Evolutionary conservation across 257 asterid genomes (phyloP).

Genomic region (Verbena officinalis): DNA sequence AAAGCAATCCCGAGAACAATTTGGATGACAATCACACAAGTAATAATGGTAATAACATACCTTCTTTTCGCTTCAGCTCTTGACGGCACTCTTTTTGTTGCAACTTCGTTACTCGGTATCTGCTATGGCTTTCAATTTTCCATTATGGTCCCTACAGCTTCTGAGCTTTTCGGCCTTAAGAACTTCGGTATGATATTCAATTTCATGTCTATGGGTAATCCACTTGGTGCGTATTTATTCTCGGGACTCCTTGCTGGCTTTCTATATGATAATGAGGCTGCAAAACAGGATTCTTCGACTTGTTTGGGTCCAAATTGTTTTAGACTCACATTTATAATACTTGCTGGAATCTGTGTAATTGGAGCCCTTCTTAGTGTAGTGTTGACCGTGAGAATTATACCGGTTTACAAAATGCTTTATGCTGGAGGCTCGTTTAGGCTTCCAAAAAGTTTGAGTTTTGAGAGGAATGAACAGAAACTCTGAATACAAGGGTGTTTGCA

Average conservation of each 20-base stretch:
- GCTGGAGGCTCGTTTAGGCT: conserved; percentile 67
- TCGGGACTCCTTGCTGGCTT: conserved; percentile 75
- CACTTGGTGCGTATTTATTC: conserved; percentile 69
- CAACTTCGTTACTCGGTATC: conserved; percentile 66
- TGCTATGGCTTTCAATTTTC: conserved; percentile 73
- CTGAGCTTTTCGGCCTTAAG: conserved; percentile 73
- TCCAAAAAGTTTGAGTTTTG: conserved; percentile 47
- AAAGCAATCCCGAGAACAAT: conserved; percentile 67
- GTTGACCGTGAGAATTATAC: conserved; percentile 57
- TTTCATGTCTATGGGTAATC: conserved; percentile 66
- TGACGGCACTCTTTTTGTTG: conserved; percentile 47
- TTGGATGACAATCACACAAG: conserved; percentile 64
- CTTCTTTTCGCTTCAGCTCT: conserved; percentile 62
- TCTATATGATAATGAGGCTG: conserved; percentile 67
- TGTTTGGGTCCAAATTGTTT: conserved; percentile 74
- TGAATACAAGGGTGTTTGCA: neutral
- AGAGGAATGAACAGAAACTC: conserved; percentile 14
- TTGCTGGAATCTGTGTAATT: conserved; percentile 58
- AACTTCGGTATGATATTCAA: conserved; percentile 66
- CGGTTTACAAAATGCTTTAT: conserved; percentile 70
- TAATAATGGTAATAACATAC: conserved; percentile 54
- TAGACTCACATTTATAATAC: conserved; percentile 55
- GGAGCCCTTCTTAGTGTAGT: conserved; percentile 55
- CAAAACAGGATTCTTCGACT: conserved; percentile 47
- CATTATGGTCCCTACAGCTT: conserved; percentile 65